phyloP scores from a whole-genome alignment of 2,329 filamentous ascomycete genomes.

The Plectosphaerella plurivora region DNA sequence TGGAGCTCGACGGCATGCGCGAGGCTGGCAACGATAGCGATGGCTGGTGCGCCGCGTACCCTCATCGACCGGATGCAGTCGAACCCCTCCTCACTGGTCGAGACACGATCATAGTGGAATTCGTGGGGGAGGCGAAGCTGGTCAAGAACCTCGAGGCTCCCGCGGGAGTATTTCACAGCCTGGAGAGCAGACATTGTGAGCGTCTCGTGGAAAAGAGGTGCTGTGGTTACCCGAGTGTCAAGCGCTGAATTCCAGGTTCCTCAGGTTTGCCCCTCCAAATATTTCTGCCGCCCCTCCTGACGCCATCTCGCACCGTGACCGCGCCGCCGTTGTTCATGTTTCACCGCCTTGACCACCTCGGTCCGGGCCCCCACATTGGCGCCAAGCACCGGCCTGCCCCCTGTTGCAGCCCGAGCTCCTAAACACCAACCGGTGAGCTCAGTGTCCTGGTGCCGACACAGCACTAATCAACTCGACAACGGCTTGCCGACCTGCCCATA shows the following conservation, averaged over 20 bases:
- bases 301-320: too few species aligned
- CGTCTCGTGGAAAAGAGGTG: neutral
- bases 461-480: too few species aligned
- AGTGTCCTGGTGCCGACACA: too few species aligned
- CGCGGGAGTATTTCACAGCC: constrained; percentile 72
- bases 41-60: constrained; percentile 79
- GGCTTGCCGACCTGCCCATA: too few species aligned
- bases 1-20: constrained; percentile 81
- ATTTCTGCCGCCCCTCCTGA: constrained; percentile 13
- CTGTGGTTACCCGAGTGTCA: neutral
- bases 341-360: too few species aligned
- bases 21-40: constrained; percentile 94
- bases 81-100: constrained; percentile 70
- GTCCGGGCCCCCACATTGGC: too few species aligned
- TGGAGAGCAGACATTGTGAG: constrained; percentile 55
- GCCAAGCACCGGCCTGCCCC: too few species aligned
- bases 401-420: too few species aligned
- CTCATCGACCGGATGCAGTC: constrained; percentile 79
- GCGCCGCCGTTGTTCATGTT: too few species aligned
- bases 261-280: constrained; percentile 9
- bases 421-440: too few species aligned
- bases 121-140: constrained; percentile 80
- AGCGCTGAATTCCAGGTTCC: neutral
- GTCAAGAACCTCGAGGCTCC: constrained; percentile 72
- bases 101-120: constrained; percentile 71